Conservation (phyloP, 2,329 filamentous ascomycete species). For the Pseudogymnoascus sp. region DNA sequence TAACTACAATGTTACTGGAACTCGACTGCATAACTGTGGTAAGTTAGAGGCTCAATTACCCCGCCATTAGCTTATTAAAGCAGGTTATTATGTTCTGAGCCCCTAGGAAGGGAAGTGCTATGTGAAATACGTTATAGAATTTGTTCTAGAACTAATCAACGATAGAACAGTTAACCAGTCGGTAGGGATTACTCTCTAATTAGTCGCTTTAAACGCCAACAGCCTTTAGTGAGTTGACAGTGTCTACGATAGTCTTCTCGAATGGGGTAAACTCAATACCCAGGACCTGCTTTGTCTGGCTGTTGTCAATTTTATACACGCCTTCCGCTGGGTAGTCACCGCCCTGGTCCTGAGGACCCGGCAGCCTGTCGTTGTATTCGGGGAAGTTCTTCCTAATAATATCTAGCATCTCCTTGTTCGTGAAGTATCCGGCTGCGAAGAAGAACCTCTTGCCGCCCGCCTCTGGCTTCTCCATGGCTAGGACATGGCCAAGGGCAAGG, state of each 20-base stretch:
- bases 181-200: no score
- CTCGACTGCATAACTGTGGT: background rate
- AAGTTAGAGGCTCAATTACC: no score
- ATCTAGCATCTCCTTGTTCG: conserved; percentile 49
- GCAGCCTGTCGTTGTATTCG: conserved; percentile 40
- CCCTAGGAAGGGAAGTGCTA: background rate
- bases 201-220: background rate
- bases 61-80: no score
- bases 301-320: conserved; percentile 48
- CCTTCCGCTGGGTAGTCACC: conserved; percentile 31
- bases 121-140: no score
- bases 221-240: conserved; percentile 34
- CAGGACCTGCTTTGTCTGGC: conserved; percentile 45
- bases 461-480: conserved; percentile 46
- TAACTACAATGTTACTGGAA: conserved; percentile 12
- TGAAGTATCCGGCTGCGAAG: conserved; percentile 50
- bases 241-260: conserved; percentile 50
- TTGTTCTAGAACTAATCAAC: no score
- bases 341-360: conserved; percentile 30
- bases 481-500: conserved; percentile 55
- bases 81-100: background rate
- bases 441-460: conserved; percentile 57
- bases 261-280: conserved; percentile 50
- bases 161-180: no score
- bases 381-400: conserved; percentile 48